Base-by-base conservation (phyloP, 345 rosid genomes). In the Hypericum perforatum region DNA sequence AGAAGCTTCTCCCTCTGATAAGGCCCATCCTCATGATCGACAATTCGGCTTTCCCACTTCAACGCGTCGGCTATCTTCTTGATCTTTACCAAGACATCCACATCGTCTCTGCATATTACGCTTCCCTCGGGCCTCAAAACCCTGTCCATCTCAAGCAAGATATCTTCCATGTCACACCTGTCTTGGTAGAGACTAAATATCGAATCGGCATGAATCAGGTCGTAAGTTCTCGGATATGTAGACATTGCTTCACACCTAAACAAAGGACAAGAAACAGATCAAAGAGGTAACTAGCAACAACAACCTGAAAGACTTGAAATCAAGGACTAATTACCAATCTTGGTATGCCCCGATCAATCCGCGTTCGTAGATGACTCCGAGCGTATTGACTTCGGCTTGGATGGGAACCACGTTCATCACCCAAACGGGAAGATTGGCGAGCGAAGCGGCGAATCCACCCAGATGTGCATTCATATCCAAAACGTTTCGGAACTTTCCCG, bases 1-100 rank as follows among this genome's bases (percentile, higher is more conserved):
- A 82, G 68, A 53, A 82, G 74, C 73, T 82, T 82, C 62, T 79
- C 82, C 46, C 84, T 71, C 13, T 57, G 46, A 0, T 50, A 73
- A 54, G 86, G 84, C 6, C 90, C 90, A 43, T 79, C 84, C 62
- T 83, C 86, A 58, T 83, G 90, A 43, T 83, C 78, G 56, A 76
- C 59, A 29, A 83, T 63, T 47, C 57, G 66, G 38, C 74, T 70
- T 6, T 83, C 74, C 78, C 82, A 83, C 1, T 70, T 59, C 67
- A 83, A 44, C 37, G 70, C 78, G 45, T 78, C 78, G 0, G 61
- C 59, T 45, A 80, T 68, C 63, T 44, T 72, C 68, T 80, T 83
- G 9, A 78, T 69, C 64, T 74, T 80, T 51, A 80, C 72, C 62
- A 83, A 11, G 13, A 61, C 14, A 68, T 80, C 90, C 0, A 83